Evolutionary conservation across 2,329 filamentous ascomycete genomes (phyloP).

Genomic region (Verticillium nubilum): DNA sequence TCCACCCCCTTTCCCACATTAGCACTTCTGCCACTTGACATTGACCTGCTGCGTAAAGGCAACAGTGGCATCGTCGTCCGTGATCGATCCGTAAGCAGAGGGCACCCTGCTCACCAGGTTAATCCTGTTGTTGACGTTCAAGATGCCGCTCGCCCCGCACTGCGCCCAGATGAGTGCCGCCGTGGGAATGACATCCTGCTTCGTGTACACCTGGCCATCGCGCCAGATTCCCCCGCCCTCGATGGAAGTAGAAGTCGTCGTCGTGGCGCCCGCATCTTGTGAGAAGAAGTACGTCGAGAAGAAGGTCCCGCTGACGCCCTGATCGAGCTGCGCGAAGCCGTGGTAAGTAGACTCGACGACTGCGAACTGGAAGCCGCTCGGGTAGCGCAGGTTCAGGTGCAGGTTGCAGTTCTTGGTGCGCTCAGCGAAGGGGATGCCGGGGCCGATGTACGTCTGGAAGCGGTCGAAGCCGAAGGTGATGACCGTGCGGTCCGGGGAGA

Average conservation of each 20-base stretch:
- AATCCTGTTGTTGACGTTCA: slow-evolving; percentile 35
- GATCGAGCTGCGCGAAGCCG: slow-evolving; percentile 40
- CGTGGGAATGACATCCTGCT: slow-evolving; percentile 37
- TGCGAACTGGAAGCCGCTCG: slow-evolving; percentile 40
- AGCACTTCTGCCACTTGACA: slow-evolving; percentile 23
- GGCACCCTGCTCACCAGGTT: slow-evolving; percentile 25
- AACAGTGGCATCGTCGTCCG: slow-evolving; percentile 32
- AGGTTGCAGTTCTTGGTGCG: slow-evolving; percentile 43
- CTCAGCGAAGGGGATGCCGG: slow-evolving; percentile 27
- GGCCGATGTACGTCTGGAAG: slow-evolving; percentile 42
- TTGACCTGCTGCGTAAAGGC: slow-evolving; percentile 32
- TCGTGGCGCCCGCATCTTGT: slow-evolving; percentile 36
- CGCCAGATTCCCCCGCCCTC: slow-evolving; percentile 34
- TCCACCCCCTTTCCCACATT: not conserved
- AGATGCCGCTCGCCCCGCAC: slow-evolving; percentile 37
- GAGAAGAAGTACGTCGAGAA: slow-evolving; percentile 43
- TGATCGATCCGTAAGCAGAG: slow-evolving; percentile 26
- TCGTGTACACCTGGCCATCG: slow-evolving; percentile 39
- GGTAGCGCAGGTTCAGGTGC: slow-evolving; percentile 39
- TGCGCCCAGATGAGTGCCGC: slow-evolving; percentile 39
- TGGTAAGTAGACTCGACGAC: slow-evolving; percentile 43
- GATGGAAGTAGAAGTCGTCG: slow-evolving; percentile 37
- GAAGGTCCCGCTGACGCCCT: slow-evolving; percentile 36
- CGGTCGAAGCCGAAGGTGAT: slow-evolving; percentile 41
- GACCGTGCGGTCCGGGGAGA: slow-evolving; percentile 37